Conservation (phyloP, 108 stramenopile genomes). For the Seminavis robusta region DNA sequence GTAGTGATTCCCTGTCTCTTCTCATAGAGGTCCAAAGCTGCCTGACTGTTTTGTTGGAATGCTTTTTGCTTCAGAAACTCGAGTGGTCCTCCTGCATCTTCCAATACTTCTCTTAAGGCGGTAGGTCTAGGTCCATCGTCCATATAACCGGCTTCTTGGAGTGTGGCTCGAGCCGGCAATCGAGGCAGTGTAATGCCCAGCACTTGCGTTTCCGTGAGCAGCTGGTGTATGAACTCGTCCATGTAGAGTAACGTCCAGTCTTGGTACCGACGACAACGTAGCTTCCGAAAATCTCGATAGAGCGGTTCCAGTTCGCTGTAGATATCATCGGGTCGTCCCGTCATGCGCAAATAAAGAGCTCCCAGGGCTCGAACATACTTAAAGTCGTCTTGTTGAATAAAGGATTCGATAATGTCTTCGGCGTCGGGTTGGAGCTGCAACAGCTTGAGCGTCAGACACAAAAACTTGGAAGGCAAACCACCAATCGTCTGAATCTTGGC, state of each 20-base stretch:
- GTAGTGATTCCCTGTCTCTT: constrained; percentile 27
- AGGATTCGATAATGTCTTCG: constrained; percentile 83
- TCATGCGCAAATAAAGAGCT: constrained; percentile 92
- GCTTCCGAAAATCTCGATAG: constrained; percentile 86
- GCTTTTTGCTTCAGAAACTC: constrained; percentile 58
- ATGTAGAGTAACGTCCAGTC: constrained; percentile 88
- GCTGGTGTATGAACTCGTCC: constrained; percentile 90
- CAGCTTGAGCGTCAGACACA: constrained; percentile 93
- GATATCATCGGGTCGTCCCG: constrained; percentile 91
- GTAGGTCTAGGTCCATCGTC: constrained; percentile 53
- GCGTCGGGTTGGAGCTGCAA: constrained; percentile 94
- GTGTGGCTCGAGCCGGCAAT: constrained; percentile 71
- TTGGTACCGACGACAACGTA: constrained; percentile 16
- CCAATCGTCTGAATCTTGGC: constrained; percentile 80
- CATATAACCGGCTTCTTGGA: constrained; percentile 77
- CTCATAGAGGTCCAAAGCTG: constrained; percentile 35
- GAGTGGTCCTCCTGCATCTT: constrained; percentile 40
- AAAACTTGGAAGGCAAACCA: constrained; percentile 92
- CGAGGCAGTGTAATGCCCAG: constrained; percentile 92
- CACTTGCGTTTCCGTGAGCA: constrained; percentile 70
- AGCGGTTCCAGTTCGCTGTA: constrained; percentile 90
- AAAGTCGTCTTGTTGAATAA: constrained; percentile 93
- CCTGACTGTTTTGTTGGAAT: constrained; percentile 45
- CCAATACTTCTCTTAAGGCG: constrained; percentile 42
- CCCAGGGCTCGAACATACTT: constrained; percentile 95